phyloP scores from a whole-genome alignment of 345 rosid species.

The Conringia planisiliqua region DNA sequence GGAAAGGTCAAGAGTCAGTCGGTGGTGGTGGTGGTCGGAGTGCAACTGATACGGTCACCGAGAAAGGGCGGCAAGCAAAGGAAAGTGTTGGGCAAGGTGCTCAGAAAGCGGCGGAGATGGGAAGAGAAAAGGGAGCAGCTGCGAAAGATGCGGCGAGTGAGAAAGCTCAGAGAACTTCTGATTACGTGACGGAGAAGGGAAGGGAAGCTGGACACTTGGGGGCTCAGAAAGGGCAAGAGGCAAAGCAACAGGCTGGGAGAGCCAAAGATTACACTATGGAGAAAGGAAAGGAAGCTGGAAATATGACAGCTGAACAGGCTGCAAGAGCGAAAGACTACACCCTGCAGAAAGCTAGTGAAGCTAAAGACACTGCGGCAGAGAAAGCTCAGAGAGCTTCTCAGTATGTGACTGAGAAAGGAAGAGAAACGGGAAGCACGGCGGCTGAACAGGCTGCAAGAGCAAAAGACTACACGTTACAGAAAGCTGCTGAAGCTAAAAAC shows the following conservation, averaged over 20 bases:
- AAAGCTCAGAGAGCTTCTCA: conserved; percentile 37
- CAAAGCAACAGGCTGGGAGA: conserved; percentile 29
- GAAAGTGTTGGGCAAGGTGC: conserved; percentile 1
- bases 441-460: conserved; percentile 38
- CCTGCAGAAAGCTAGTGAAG: conserved; percentile 27
- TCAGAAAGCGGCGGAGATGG: conserved; percentile 5
- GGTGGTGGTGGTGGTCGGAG: conserved; percentile 2
- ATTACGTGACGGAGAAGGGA: conserved; percentile 39
- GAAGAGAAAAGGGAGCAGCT: background rate
- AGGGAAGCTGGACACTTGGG: conserved; percentile 13
- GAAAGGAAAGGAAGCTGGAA: conserved; percentile 34
- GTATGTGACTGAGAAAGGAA: conserved; percentile 39
- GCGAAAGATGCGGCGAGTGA: conserved; percentile 22
- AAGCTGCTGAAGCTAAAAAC: conserved; percentile 37
- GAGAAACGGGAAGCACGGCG: conserved; percentile 14
- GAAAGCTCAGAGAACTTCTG: conserved; percentile 27
- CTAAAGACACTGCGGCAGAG: conserved; percentile 34
- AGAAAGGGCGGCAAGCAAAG: background rate
- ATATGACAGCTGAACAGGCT: conserved; percentile 21
- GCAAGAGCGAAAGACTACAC: conserved; percentile 37
- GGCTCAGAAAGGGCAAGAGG: conserved; percentile 28
- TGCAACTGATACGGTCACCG: background rate
- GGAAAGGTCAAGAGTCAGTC: conserved; percentile 3
- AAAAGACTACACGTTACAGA: conserved; percentile 34
- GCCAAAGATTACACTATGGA: conserved; percentile 30